These are phyloP conservation scores for Phytopythium litorale DNA, from an alignment of 352 stramenopile species.

Conservation along the genomic window DNA sequence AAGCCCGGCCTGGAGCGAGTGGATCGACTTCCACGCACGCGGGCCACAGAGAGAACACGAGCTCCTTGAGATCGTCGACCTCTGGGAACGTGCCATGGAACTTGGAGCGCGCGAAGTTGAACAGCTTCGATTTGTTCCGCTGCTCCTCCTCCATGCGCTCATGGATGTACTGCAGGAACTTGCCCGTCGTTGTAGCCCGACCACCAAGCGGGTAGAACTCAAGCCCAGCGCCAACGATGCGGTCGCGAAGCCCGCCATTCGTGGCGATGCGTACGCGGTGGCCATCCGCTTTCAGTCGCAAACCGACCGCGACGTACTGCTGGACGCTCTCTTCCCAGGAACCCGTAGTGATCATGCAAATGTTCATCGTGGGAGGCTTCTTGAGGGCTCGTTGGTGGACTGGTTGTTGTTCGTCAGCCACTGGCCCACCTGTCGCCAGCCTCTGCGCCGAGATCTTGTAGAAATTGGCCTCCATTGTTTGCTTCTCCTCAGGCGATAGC, in stretches of 20 bases:
- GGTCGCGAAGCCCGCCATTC: slow-evolving; percentile 53
- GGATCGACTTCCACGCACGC: slow-evolving; percentile 37
- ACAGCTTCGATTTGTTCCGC: slow-evolving; percentile 29
- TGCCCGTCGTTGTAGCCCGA: slow-evolving; percentile 41
- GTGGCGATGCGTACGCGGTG: slow-evolving; percentile 84
- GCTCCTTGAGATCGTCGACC: slow-evolving; percentile 42
- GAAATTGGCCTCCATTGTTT: slow-evolving; percentile 18
- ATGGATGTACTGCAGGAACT: slow-evolving; percentile 48
- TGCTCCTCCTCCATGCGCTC: slow-evolving; percentile 30
- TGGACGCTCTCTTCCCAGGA: slow-evolving; percentile 54
- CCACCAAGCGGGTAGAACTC: slow-evolving; percentile 48
- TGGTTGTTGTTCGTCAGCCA: slow-evolving; percentile 11
- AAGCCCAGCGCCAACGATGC: slow-evolving; percentile 39
- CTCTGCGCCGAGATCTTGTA: slow-evolving; percentile 21
- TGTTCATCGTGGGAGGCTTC: slow-evolving; percentile 32
- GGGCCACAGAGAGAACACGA: slow-evolving; percentile 35
- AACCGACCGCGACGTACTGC: slow-evolving; percentile 54
- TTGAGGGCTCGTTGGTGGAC: slow-evolving; percentile 10
- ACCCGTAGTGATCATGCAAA: slow-evolving; percentile 40
- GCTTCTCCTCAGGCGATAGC: slow-evolving; percentile 21
- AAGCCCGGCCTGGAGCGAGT: slow-evolving; percentile 25
- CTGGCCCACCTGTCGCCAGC: slow-evolving; percentile 14
- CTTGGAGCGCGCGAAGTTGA: slow-evolving; percentile 26
- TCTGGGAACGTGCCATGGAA: slow-evolving; percentile 35
- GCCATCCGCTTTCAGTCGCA: slow-evolving; percentile 50